phyloP scores from a whole-genome alignment of 371 early-diverging fungal species.

The Mortierella sp. region DNA sequence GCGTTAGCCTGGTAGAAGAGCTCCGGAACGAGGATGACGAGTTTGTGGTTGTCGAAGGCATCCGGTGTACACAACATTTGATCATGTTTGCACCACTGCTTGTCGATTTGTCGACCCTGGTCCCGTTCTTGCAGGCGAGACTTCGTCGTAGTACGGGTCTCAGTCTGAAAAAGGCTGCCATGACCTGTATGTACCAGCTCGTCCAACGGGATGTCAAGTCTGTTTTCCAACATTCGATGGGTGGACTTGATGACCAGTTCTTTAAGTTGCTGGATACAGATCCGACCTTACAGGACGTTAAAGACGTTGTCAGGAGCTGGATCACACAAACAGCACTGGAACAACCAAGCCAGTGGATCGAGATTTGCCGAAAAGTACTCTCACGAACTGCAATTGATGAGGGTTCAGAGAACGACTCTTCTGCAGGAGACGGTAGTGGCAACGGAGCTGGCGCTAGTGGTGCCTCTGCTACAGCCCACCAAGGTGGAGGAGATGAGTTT shows the following conservation, averaged over 20 bases:
- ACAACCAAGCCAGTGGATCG: constrained; percentile 87
- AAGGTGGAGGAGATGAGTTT: constrained; percentile 16
- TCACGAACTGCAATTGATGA: constrained; percentile 62
- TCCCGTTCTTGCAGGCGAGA: constrained; percentile 83
- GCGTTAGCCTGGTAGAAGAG: constrained; percentile 81
- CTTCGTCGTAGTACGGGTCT: constrained; percentile 70
- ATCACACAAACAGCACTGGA: constrained; percentile 76
- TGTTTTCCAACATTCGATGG: constrained; percentile 73
- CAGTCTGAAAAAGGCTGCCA: constrained; percentile 79
- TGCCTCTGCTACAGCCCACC: constrained; percentile 15
- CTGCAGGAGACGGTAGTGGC: constrained; percentile 13
- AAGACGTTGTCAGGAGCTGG: constrained; percentile 81
- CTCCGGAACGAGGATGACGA: constrained; percentile 82
- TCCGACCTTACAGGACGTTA: constrained; percentile 79
- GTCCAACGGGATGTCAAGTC: constrained; percentile 81
- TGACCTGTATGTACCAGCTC: constrained; percentile 89
- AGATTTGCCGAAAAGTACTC: constrained; percentile 82
- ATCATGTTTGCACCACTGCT: constrained; percentile 89
- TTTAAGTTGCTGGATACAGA: constrained; percentile 88
- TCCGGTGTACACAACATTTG: constrained; percentile 89
- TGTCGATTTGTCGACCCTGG: constrained; percentile 72
- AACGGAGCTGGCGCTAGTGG: constrained; percentile 23
- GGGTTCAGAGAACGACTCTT: constrained; percentile 20
- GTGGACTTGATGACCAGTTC: constrained; percentile 84
- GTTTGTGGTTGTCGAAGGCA: constrained; percentile 86